phyloP scores from a whole-genome alignment of 352 stramenopile genomes.

The Phytophthora uliginosa region DNA sequence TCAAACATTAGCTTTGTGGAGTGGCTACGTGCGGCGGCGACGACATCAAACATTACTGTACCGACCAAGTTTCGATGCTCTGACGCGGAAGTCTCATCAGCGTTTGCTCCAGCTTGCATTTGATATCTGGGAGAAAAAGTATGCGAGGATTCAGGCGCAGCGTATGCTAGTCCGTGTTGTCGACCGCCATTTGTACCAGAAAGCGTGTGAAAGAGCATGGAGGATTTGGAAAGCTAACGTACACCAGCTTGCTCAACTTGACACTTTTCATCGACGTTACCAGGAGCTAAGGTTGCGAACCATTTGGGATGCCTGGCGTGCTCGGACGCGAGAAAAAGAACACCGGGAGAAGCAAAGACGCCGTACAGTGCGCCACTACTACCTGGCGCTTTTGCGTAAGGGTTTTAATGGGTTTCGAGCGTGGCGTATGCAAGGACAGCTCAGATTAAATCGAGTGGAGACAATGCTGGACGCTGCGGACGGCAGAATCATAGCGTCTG shows the following conservation, averaged over 20 bases:
- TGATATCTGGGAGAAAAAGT: slow-evolving; percentile 23
- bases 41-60: slow-evolving; percentile 22
- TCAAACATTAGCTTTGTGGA: slow-evolving; percentile 24
- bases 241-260: slow-evolving; percentile 19
- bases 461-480: slow-evolving; percentile 31
- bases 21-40: slow-evolving; percentile 14
- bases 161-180: slow-evolving; percentile 23
- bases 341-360: slow-evolving; percentile 33
- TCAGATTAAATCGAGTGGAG: slow-evolving; percentile 19
- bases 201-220: slow-evolving; percentile 33
- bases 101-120: slow-evolving; percentile 25
- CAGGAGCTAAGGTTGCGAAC: slow-evolving; percentile 19
- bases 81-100: slow-evolving; percentile 13
- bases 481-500: slow-evolving; percentile 6
- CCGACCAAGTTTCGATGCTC: slow-evolving; percentile 6
- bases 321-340: slow-evolving; percentile 22
- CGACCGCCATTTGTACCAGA: slow-evolving; percentile 35
- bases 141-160: slow-evolving; percentile 7
- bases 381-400: slow-evolving; percentile 31
- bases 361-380: slow-evolving; percentile 38
- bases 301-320: slow-evolving; percentile 39
- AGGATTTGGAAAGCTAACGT: slow-evolving; percentile 24
- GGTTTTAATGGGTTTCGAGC: slow-evolving; percentile 28
- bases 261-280: slow-evolving; percentile 17
- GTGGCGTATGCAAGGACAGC: slow-evolving; percentile 12